Evolutionary conservation across 2,329 filamentous ascomycete species (phyloP).

Genomic region (Metarhizium guizhouense): DNA sequence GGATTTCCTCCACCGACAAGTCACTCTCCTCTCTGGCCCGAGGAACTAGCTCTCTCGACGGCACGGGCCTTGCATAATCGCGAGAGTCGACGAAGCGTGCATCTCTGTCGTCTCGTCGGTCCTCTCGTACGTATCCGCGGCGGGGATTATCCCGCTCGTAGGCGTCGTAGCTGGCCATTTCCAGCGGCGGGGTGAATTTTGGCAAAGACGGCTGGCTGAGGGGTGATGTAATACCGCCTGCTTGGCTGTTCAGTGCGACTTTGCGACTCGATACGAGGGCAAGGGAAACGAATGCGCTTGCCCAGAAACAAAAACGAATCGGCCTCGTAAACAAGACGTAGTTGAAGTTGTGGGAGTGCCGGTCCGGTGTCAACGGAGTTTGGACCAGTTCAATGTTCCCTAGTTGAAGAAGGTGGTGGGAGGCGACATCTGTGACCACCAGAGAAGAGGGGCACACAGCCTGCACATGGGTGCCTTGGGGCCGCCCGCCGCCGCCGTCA

Average conservation of each 20-base stretch:
- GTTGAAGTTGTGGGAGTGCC: too few relatives aligned
- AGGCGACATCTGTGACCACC: too few relatives aligned
- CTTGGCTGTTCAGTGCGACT: not conserved
- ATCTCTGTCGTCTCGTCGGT: conserved; percentile 41
- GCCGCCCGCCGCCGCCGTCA: too few relatives aligned
- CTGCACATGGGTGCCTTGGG: too few relatives aligned
- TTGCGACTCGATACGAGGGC: not conserved
- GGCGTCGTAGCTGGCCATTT: conserved; percentile 42
- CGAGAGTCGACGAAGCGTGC: conserved; percentile 45
- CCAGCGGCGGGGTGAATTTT: not conserved
- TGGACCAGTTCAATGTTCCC: too few relatives aligned
- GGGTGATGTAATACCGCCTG: not conserved
- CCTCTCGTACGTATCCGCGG: conserved; percentile 44
- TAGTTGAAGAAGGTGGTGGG: too few relatives aligned
- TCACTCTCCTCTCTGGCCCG: conserved; percentile 63
- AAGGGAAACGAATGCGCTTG: not conserved
- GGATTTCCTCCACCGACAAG: conserved; percentile 70
- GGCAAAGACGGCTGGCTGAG: not conserved
- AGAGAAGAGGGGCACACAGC: too few relatives aligned
- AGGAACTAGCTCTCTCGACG: conserved; percentile 45
- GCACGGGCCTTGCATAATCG: conserved; percentile 37
- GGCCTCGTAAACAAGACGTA: too few relatives aligned
- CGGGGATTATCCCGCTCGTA: conserved; percentile 44
- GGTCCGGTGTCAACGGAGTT: too few relatives aligned
- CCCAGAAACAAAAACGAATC: too few relatives aligned